Evolutionary conservation across 2,329 filamentous ascomycete species (phyloP), one percentile per base, ranked within the genome.

Genomic region (Penicillium sp.): DNA sequence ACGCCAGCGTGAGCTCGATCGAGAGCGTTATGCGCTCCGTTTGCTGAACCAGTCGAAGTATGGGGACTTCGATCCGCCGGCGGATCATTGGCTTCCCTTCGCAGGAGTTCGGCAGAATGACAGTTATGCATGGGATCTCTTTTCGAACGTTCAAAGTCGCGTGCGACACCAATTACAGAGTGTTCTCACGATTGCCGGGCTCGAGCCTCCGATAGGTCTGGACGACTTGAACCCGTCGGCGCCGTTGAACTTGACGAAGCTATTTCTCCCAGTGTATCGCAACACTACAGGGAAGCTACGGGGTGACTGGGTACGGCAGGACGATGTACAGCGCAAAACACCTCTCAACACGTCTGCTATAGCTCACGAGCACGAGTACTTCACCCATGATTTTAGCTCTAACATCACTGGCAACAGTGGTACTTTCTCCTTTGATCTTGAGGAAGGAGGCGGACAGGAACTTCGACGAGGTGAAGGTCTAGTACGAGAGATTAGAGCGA

Each of bases 321-420:
- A 81, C 74, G 63, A 76, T 73, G 50, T 68, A 58, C 57, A 77
- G 73, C 67, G 76, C 66, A 68, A 47, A 18, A 48, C 79, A 65
- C 67, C 82, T 77, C 69, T 80, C 41, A 91, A 91, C 62, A 74
- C 88, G 42, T 86, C 83, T 29, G 79, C 79, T 12, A 84, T 88
- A 55, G 80, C 83, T 12, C 84, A 86, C 1, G 80, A 77, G 12
- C 80, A 88, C 55, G 81, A 84, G 41, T 95, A 91, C 78, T 79
- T 83, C 21, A 79, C 81, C 41, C 73, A 76, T 26, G 80, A 85
- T 13, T 96, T 89, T 81, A 83, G 83, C 24, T 83, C 89, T 57
- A 96, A 96, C 70, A 79, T 95, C 53, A 96, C 91, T 0, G 89
- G 90, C 1, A 67, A 71, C 2, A 79, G 83, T 45, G 90, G 90